phyloP scores from a whole-genome alignment of 2,329 filamentous ascomycete genomes.

The Pseudopyricularia cyperi region DNA sequence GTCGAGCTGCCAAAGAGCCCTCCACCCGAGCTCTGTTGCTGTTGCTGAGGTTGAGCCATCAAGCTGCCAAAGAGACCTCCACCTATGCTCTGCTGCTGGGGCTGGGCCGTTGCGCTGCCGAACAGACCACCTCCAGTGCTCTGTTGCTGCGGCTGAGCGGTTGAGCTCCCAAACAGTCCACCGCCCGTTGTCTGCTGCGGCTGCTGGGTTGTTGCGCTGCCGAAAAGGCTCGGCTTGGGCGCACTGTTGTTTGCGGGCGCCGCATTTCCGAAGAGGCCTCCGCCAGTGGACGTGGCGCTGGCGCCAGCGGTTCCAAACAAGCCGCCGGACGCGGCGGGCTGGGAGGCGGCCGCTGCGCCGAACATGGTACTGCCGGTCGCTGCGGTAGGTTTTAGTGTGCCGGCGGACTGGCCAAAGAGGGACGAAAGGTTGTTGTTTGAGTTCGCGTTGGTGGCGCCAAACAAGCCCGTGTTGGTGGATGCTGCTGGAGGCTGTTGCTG shows the following conservation, averaged over 20 bases:
- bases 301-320: not conserved
- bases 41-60: constrained; percentile 11
- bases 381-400: constrained; percentile 7
- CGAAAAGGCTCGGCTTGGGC: not conserved
- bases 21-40: constrained; percentile 12
- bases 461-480: constrained; percentile 2
- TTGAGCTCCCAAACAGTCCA: constrained; percentile 16
- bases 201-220: constrained; percentile 5
- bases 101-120: constrained; percentile 10
- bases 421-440: not conserved
- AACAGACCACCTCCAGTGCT: constrained; percentile 14
- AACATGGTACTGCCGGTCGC: not conserved
- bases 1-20: constrained; percentile 4
- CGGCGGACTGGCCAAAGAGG: not conserved
- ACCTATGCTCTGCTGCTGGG: constrained; percentile 10
- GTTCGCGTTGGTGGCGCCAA: constrained; percentile 5
- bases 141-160: constrained; percentile 6
- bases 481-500: constrained; percentile 16
- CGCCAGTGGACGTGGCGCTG: not conserved
- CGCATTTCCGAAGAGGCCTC: not conserved
- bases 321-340: constrained; percentile 5
- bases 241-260: not conserved
- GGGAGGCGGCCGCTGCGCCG: constrained; percentile 10
- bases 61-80: constrained; percentile 8
- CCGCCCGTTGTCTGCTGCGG: constrained; percentile 13